These are phyloP conservation scores for Luffa acutangula DNA, from an alignment of 306 rosid species.

Conservation along the genomic window DNA sequence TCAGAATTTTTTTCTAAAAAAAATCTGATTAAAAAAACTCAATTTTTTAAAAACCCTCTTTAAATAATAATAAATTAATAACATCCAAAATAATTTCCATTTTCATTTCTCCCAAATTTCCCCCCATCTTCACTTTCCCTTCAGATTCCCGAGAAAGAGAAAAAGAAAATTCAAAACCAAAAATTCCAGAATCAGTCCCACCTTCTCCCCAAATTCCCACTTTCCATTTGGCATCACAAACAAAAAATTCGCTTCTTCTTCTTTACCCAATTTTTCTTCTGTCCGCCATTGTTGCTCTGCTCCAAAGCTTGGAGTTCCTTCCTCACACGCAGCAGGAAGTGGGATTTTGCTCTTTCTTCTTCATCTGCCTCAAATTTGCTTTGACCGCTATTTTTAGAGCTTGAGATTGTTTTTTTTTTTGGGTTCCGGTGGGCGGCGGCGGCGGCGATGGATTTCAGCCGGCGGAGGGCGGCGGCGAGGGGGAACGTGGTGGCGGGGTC, in stretches of 20 bases:
- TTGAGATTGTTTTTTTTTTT: neutral
- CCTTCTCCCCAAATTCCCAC: neutral
- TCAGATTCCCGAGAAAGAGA: slow-evolving; percentile 3
- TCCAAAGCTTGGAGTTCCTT: neutral
- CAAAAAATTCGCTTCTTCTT: neutral
- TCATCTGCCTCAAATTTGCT: neutral
- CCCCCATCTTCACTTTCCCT: neutral
- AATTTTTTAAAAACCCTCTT: no score
- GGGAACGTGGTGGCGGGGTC: slow-evolving; percentile 57
- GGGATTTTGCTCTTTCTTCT: neutral
- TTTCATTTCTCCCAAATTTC: neutral
- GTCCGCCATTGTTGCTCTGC: neutral
- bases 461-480: slow-evolving; percentile 28
- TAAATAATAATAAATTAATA: no score
- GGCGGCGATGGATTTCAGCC: slow-evolving; percentile 35
- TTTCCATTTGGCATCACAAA: neutral
- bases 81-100: neutral
- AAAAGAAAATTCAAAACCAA: neutral
- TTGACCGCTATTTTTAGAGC: neutral
- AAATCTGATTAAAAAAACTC: no score
- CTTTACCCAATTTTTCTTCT: neutral
- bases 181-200: neutral
- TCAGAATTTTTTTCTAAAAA: no score
- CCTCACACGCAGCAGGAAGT: neutral
- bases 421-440: neutral